These are phyloP conservation scores for Metschnikowia borealis DNA, from an alignment of 805 yeast species.

Conservation along the genomic window DNA sequence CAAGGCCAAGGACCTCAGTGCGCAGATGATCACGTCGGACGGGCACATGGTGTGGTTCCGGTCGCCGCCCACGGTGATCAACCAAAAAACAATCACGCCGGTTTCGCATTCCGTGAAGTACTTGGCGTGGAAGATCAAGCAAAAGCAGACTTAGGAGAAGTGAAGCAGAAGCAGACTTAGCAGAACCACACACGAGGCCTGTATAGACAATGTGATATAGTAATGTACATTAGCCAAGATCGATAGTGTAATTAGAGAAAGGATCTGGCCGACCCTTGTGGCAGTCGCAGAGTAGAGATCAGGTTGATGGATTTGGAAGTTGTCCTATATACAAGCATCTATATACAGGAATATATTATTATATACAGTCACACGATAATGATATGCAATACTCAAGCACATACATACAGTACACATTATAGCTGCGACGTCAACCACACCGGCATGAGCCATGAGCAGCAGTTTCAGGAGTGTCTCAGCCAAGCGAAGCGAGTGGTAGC, in stretches of 20 bases:
- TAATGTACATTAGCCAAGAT: background rate
- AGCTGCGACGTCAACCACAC: background rate
- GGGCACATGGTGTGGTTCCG: slow-evolving; percentile 52
- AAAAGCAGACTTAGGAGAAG: background rate
- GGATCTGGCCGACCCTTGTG: no score
- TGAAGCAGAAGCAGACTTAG: background rate
- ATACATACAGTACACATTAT: no score
- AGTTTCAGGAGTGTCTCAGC: slow-evolving; percentile 50
- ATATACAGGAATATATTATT: no score
- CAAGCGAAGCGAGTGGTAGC: slow-evolving; percentile 51
- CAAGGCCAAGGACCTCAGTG: slow-evolving; percentile 9
- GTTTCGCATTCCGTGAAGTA: slow-evolving; percentile 74
- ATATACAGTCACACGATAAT: no score
- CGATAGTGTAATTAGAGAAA: no score
- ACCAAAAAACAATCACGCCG: slow-evolving; percentile 26
- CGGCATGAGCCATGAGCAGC: background rate
- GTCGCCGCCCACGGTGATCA: slow-evolving; percentile 55
- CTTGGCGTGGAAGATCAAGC: slow-evolving; percentile 42
- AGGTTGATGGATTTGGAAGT: no score
- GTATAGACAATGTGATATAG: slow-evolving; percentile 1
- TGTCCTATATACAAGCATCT: no score
- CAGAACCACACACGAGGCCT: background rate
- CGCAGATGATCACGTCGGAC: slow-evolving; percentile 14
- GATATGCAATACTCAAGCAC: no score
- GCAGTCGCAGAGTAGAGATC: no score